phyloP scores from a whole-genome alignment of 257 asterid species.

The Buddleja alternifolia region DNA sequence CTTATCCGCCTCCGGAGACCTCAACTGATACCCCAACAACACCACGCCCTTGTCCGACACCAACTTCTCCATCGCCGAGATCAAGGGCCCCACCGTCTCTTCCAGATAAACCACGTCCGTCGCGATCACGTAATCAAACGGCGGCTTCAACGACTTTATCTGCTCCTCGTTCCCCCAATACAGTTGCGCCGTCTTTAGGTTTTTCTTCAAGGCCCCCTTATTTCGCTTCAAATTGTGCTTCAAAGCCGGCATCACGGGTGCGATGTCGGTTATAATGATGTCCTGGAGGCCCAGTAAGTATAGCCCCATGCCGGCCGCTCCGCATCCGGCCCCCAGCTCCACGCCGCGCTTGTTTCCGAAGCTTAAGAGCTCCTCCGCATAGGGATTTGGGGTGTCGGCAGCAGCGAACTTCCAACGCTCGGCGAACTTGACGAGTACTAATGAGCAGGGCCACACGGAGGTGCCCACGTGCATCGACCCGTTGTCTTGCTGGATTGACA shows the following conservation, averaged over 20 bases:
- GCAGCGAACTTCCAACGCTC: slow-evolving; percentile 81
- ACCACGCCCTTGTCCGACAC: slow-evolving; percentile 83
- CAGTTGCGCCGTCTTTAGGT: slow-evolving; percentile 63
- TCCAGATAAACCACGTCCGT: slow-evolving; percentile 93
- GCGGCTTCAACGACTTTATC: slow-evolving; percentile 53
- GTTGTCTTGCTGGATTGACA: slow-evolving; percentile 90
- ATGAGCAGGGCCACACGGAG: slow-evolving; percentile 95
- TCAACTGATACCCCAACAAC: slow-evolving; percentile 76
- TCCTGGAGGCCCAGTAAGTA: slow-evolving; percentile 75
- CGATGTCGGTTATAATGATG: slow-evolving; percentile 78
- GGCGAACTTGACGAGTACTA: slow-evolving; percentile 85
- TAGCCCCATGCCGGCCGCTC: slow-evolving; percentile 82
- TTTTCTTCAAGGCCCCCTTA: slow-evolving; percentile 64
- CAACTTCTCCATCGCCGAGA: slow-evolving; percentile 64
- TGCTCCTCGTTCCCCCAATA: slow-evolving; percentile 85
- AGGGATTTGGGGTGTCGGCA: slow-evolving; percentile 56
- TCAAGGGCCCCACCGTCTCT: slow-evolving; percentile 78
- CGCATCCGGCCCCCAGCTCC: slow-evolving; percentile 95
- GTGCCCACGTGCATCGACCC: slow-evolving; percentile 98
- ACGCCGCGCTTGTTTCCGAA: slow-evolving; percentile 74
- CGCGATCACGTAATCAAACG: slow-evolving; percentile 79
- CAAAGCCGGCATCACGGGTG: slow-evolving; percentile 96
- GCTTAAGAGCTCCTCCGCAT: slow-evolving; percentile 62
- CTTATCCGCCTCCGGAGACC: slow-evolving; percentile 87
- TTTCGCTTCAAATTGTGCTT: slow-evolving; percentile 81